Evolutionary conservation across 202 grass and related monocot genomes (phyloP).

Genomic region (Schoenoplectus tabernaemontani): DNA sequence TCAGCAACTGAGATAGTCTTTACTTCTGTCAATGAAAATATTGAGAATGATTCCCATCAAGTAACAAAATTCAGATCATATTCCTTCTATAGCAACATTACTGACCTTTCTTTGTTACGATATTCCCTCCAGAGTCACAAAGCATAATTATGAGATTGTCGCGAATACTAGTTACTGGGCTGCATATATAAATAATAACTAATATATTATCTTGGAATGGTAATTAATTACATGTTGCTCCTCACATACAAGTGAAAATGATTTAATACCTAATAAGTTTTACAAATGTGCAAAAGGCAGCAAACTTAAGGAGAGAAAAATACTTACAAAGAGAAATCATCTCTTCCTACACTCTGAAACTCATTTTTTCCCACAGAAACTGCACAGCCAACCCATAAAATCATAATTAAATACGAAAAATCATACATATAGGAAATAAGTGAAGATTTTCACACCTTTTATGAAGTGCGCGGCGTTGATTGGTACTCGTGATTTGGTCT

Average conservation of each 20-base stretch:
- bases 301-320: background rate
- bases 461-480: conserved; percentile 30
- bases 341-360: conserved; percentile 41
- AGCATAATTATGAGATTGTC: conserved; percentile 55
- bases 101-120: conserved; percentile 56
- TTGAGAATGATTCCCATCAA: background rate
- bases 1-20: conserved; percentile 51
- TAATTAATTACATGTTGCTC: background rate
- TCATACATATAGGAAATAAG: background rate
- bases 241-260: background rate
- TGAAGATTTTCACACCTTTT: conserved; percentile 41
- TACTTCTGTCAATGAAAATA: conserved; percentile 32
- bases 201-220: conserved; percentile 2
- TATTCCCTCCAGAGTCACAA: conserved; percentile 31
- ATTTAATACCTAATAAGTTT: background rate
- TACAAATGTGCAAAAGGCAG: background rate
- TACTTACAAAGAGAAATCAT: conserved; percentile 63
- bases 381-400: conserved; percentile 24
- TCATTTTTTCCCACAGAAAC: conserved; percentile 53
- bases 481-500: conserved; percentile 17
- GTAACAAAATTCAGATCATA: background rate
- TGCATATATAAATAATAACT: conserved; percentile 27
- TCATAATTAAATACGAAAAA: background rate
- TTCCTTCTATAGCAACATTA: background rate
- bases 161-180: conserved; percentile 59